Evolutionary conservation across 164 flowering plant genomes (phyloP), one percentile per base, ranked within the genome.

Genomic region (Paratinospora sagittata): DNA sequence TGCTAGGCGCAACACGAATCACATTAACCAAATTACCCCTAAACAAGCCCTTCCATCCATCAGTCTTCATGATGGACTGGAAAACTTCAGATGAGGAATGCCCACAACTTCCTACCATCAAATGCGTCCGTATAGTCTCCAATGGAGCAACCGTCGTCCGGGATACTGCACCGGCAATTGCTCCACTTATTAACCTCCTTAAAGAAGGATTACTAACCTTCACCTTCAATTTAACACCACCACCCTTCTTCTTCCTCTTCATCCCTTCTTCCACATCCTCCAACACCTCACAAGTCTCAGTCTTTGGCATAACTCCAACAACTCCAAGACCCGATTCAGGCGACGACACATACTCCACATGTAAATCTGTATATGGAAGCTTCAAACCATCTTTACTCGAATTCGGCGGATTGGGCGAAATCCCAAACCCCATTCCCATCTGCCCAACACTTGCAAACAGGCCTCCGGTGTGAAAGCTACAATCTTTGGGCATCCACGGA

Each of bases 11-110:
- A 68, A 96, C 98, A 3, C 99, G 87, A 76, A 96, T 89, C 23
- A 93, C 99, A 76, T 96, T 96, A 36, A 93, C 90, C 26, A 93
- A 82, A 81, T 96, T 96, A 3, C 99, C 99, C 80, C 98, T 83
- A 79, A 96, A 96, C 85, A 96, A 78, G 8, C 99, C 99, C 70
- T 78, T 89, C 99, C 99, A 96, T 1, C 99, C 99, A 69, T 96
- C 98, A 63, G 75, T 81, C 73, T 87, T 74, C 96, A 93, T 93
- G n/a, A 93, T 90, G 72, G 79, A 76, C 17, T 84, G 64, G 70
- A 96, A 96, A 74, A 96, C 98, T 78, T 96, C 97, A 11, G 84
- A 75, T 0, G 84, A 77, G 0, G 97, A 88, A 73, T 85, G 77
- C 33, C 99, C 99, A 81, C 93, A 83, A 68, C 88, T 91, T 41